Evolutionary conservation across 352 stramenopile species (phyloP), one percentile per base, ranked within the genome.

Genomic region (Globisporangium spinosum): DNA sequence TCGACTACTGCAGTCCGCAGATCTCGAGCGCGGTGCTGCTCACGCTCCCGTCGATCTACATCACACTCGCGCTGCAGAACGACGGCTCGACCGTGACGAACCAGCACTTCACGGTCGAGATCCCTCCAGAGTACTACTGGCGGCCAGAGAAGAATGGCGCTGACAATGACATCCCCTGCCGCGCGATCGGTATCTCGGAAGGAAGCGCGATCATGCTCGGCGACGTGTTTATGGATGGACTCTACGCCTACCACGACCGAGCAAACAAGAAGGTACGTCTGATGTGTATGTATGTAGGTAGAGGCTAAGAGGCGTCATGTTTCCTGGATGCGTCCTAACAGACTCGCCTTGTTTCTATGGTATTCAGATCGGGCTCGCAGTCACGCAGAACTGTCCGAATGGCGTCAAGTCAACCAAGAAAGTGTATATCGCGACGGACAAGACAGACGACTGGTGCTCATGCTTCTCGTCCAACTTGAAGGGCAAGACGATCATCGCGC

Each of bases 191-290:
- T n/a, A 90, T 95, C 54, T 87, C 85, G 0, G 87, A 95, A 68
- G 80, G 83, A 22, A 77, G 76, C 1, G 78, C 79, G 32, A 89
- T 82, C 35, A 77, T 95, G 51, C 78, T 95, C 13, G 87, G 87
- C 10, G 80, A 90, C 55, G 87, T 95, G n/a, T 92, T 95, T 58
- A 90, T 95, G 82, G 87, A 95, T 61, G 87, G 87, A 0, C 68
- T 95, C 35, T 93, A 88, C 62, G 75, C 81, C 13, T 89, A 91
- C 35, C 87, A 95, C 67, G 83, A 95, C 70, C 85, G 87, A 17
- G 74, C 58, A 2, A 75, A 87, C 66, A 65, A 61, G 12, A 89
- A 89, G 58, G 49, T 78, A 58, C 22, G 29, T 32, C 29, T 32
- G 38, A 17, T 45, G 43, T 38, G 32, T 38, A 20, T 51, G 17